Percentiles rank a stretch among this genome's conserved stretches.
These are phyloP conservation scores for Psidium guajava DNA, from an alignment of 345 rosid species.

Conservation along the genomic window DNA sequence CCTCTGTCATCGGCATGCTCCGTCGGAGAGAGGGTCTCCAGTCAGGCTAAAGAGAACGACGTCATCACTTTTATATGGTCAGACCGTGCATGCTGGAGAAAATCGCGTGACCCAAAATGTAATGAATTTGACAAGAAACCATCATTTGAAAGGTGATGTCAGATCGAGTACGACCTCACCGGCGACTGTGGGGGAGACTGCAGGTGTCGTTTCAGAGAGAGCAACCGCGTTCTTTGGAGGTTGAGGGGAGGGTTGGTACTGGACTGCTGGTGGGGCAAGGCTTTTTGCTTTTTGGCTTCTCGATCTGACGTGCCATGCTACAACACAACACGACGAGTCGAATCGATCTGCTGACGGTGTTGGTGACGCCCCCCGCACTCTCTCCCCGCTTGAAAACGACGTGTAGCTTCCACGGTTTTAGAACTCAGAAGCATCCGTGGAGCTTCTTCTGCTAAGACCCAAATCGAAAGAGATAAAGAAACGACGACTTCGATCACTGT, in stretches of 20 bases:
- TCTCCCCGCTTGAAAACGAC: background rate
- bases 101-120: background rate
- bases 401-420: background rate
- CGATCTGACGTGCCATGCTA: background rate
- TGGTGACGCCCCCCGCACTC: background rate
- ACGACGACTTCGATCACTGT: background rate
- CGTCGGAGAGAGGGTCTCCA: too few species aligned
- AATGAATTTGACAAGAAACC: too few species aligned
- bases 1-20: background rate
- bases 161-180: too few species aligned
- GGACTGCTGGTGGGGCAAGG: background rate
- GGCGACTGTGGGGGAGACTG: background rate
- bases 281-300: background rate
- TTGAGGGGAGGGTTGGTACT: too few species aligned
- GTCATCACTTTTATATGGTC: rapidly evolving
- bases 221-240: background rate
- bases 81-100: rapidly evolving
- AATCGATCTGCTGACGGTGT: background rate
- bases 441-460: background rate
- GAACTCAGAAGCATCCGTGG: background rate
- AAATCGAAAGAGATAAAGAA: background rate
- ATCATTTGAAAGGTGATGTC: too few species aligned
- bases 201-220: background rate
- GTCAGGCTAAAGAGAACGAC: background rate
- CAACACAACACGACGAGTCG: background rate